Evolutionary conservation across 2,329 filamentous ascomycete species (phyloP).

Genomic region (Alternaria panax): DNA sequence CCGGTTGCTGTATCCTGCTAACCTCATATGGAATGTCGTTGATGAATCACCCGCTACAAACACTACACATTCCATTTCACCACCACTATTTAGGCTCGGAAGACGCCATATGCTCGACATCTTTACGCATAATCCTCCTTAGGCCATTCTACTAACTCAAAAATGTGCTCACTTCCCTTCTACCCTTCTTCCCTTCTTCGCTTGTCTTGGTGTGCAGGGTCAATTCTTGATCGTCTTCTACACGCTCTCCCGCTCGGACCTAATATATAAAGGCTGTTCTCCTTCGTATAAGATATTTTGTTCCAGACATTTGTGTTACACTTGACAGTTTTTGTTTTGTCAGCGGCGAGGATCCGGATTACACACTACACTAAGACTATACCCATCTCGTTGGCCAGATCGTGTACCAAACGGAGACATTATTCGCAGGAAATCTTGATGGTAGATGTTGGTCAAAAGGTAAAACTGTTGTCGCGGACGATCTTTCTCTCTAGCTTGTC

Average conservation of each 20-base stretch:
- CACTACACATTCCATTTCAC: neutral
- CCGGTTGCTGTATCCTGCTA: neutral
- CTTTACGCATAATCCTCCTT: neutral
- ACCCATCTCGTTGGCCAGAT: neutral
- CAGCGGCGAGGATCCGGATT: neutral
- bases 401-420: neutral
- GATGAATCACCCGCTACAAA: neutral
- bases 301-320: neutral
- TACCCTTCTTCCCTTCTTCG: neutral
- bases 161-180: neutral
- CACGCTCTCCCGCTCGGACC: neutral
- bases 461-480: neutral
- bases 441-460: neutral
- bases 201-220: neutral
- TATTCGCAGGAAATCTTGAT: neutral
- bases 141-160: neutral
- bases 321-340: neutral
- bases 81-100: neutral
- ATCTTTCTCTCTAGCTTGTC: neutral
- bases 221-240: neutral
- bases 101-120: neutral
- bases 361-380: neutral
- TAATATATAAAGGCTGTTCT: neutral
- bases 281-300: neutral
- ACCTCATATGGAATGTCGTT: neutral